Conservation (phyloP, 371 early-diverging fungal species). For the Mycotypha africana region DNA sequence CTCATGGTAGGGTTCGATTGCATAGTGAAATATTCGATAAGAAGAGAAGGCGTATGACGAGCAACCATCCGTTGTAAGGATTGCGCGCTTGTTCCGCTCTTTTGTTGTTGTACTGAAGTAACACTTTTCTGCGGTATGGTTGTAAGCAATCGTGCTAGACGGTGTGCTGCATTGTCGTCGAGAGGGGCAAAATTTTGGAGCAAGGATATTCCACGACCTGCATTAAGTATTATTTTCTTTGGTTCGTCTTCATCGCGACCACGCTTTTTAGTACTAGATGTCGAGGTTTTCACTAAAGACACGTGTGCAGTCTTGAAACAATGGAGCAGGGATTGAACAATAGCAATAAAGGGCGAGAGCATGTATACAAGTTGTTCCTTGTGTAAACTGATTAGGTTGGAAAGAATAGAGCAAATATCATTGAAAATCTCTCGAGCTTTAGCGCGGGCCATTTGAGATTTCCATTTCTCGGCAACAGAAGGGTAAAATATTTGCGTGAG, state of each 20-base stretch:
- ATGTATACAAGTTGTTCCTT: conserved; percentile 42
- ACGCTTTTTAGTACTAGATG: conserved; percentile 6
- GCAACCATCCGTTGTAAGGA: conserved; percentile 44
- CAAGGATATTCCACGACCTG: conserved; percentile 14
- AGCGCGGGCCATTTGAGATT: conserved; percentile 7
- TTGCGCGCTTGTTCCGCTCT: conserved; percentile 10
- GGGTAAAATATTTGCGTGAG: conserved; percentile 27
- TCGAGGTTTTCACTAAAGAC: conserved; percentile 41
- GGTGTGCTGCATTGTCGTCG: conserved; percentile 42
- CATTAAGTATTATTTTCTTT: too few species aligned
- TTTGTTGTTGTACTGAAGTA: conserved; percentile 1
- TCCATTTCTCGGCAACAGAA: conserved; percentile 19
- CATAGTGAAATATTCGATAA: conserved; percentile 61
- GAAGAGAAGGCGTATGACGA: conserved; percentile 64
- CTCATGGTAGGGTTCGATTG: conserved; percentile 58
- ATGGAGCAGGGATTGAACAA: conserved; percentile 45
- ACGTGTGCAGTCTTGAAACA: conserved; percentile 57
- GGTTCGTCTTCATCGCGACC: conserved; percentile 1
- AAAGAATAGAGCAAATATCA: conserved; percentile 38
- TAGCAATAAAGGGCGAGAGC: conserved; percentile 42
- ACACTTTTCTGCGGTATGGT: conserved; percentile 29
- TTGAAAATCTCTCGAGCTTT: conserved; percentile 31
- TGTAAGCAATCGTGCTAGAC: conserved; percentile 50
- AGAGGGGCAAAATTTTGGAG: conserved; percentile 37
- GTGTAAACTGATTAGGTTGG: conserved; percentile 36